These are phyloP conservation scores for Logfia minima DNA, from an alignment of 129 eudicot species.

Conservation along the genomic window DNA sequence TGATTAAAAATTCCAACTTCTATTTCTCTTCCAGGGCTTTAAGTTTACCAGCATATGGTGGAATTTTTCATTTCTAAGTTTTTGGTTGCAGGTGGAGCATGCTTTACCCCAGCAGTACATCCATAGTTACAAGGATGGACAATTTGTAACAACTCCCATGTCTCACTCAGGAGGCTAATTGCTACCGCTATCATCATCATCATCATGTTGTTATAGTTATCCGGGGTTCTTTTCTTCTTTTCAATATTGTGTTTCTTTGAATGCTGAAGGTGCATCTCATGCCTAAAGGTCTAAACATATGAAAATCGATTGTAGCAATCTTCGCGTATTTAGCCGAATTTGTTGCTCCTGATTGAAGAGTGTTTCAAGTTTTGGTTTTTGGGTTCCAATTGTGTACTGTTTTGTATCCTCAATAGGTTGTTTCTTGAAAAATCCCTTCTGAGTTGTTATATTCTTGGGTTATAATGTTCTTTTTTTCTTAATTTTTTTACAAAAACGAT, in stretches of 20 bases:
- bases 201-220: slow-evolving; percentile 15
- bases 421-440: slow-evolving; percentile 14
- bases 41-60: background rate
- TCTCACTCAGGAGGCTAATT: slow-evolving; percentile 85
- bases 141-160: slow-evolving; percentile 80
- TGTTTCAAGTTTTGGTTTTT: slow-evolving; percentile 22
- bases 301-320: slow-evolving; percentile 15
- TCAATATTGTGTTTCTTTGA: background rate
- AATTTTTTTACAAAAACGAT: background rate
- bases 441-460: background rate
- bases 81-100: slow-evolving; percentile 15
- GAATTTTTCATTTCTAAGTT: background rate
- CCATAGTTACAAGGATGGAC: slow-evolving; percentile 80
- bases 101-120: slow-evolving; percentile 86
- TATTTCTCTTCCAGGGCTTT: background rate
- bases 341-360: slow-evolving; percentile 11
- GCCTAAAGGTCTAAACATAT: background rate
- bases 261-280: slow-evolving; percentile 2
- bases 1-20: background rate
- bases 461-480: background rate
- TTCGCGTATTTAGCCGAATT: background rate
- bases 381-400: slow-evolving; percentile 3
- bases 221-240: background rate
- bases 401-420: slow-evolving; percentile 19
- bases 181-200: background rate